Percentiles rank a stretch among this genome's conserved stretches.
These are phyloP conservation scores for Fibroporia radiculosa DNA, from an alignment of 768 basidiomycete species.

Conservation along the genomic window DNA sequence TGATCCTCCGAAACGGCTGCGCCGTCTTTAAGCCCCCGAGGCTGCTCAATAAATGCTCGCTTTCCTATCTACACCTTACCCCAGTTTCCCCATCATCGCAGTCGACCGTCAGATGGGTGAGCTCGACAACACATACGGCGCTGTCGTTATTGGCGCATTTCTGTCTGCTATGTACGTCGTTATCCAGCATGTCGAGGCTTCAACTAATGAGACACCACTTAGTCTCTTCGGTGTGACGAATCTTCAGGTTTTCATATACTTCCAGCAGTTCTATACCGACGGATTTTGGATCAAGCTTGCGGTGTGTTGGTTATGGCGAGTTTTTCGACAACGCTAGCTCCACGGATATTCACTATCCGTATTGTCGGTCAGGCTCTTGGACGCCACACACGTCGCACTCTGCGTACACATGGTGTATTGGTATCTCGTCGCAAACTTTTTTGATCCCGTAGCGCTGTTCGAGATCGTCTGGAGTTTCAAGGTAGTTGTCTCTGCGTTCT, in stretches of 20 bases:
- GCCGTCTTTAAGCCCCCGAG: too few relatives aligned
- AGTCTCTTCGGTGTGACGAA: conserved; percentile 16
- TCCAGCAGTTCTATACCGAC: conserved; percentile 11
- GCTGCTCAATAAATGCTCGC: too few relatives aligned
- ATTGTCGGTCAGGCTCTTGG: conserved; percentile 9
- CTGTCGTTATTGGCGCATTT: conserved; percentile 13
- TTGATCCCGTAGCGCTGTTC: conserved; percentile 9
- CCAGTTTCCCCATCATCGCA: too few relatives aligned
- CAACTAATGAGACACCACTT: background rate
- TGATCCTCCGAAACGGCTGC: too few relatives aligned
- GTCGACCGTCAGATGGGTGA: too few relatives aligned
- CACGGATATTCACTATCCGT: background rate
- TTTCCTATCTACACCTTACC: too few relatives aligned
- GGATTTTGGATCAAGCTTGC: conserved; percentile 13
- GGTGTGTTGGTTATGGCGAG: conserved; percentile 13
- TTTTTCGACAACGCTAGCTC: background rate
- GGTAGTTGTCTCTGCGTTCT: background rate
- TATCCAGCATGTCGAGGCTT: background rate
- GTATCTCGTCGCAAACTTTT: conserved; percentile 14
- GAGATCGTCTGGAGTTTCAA: conserved; percentile 16
- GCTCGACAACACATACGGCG: conserved; percentile 14
- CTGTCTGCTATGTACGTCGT: conserved; percentile 12
- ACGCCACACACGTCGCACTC: conserved; percentile 13
- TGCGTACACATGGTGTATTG: conserved; percentile 14
- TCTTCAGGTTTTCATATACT: conserved; percentile 14